Conservation (phyloP, 108 stramenopile species). For the Skeletonema marinoi region DNA sequence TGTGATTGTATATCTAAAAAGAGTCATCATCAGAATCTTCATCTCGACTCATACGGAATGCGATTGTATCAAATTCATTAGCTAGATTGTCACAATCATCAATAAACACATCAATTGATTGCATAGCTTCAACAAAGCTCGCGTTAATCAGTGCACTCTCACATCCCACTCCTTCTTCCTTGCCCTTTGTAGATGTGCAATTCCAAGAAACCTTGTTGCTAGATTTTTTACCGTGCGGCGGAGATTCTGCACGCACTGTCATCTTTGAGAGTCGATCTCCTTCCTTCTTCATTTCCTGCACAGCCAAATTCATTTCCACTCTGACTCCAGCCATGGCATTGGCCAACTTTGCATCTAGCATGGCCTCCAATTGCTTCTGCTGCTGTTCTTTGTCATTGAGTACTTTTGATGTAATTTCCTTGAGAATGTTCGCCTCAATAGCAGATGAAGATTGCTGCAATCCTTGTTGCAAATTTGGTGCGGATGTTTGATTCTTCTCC, state of each 20-base stretch:
- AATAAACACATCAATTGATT: constrained; percentile 35
- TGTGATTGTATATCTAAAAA: too few relatives aligned
- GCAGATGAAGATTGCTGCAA: constrained; percentile 15
- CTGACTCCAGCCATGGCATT: constrained; percentile 24
- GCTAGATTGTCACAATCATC: constrained; percentile 33
- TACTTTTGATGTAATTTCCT: constrained; percentile 19
- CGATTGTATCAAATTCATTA: constrained; percentile 37
- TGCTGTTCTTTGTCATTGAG: constrained; percentile 14
- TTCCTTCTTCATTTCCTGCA: constrained; percentile 34
- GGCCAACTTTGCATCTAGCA: constrained; percentile 30
- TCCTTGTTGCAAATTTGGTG: neutral
- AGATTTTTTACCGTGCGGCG: neutral
- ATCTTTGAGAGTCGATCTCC: constrained; percentile 8
- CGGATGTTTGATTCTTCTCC: neutral
- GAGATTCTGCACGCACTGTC: neutral
- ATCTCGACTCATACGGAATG: constrained; percentile 19
- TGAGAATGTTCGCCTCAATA: constrained; percentile 29
- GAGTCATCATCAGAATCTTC: too few relatives aligned
- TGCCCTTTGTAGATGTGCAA: neutral
- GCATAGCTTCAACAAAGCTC: constrained; percentile 43
- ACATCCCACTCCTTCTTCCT: neutral
- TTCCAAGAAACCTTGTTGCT: neutral
- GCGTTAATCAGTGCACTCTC: neutral
- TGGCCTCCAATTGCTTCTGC: constrained; percentile 20
- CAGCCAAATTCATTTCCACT: constrained; percentile 21